Conservation (phyloP, 108 stramenopile species). For the Epipyxis sp. region DNA sequence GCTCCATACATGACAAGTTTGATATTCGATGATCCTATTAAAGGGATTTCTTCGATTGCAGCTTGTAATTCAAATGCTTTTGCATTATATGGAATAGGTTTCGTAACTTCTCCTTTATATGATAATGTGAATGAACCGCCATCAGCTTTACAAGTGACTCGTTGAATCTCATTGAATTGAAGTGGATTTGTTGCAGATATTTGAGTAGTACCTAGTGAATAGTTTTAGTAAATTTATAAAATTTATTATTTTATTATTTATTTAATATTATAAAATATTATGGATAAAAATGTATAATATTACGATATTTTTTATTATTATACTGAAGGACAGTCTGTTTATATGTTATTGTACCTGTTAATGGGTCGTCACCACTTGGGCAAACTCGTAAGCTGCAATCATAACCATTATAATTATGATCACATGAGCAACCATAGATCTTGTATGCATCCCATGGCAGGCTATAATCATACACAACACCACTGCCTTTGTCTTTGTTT, state of each 20-base stretch:
- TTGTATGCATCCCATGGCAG: conserved; percentile 66
- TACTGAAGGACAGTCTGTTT: background rate
- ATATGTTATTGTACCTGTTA: conserved; percentile 43
- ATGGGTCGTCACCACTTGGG: conserved; percentile 68
- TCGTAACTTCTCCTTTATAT: conserved; percentile 68
- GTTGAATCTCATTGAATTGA: conserved; percentile 60
- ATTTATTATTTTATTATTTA: too few species aligned
- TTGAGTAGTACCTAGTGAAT: too few species aligned
- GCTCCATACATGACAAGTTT: conserved; percentile 32
- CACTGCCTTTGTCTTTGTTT: conserved; percentile 55
- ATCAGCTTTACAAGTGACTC: conserved; percentile 61
- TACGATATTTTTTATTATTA: too few species aligned
- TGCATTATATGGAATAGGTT: conserved; percentile 56
- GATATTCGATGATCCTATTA: conserved; percentile 43
- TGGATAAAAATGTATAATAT: too few species aligned
- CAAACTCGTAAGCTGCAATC: conserved; percentile 64
- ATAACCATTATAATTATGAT: conserved; percentile 62
- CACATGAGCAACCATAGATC: conserved; percentile 69
- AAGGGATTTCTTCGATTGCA: conserved; percentile 61
- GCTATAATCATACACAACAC: conserved; percentile 49
- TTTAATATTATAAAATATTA: too few species aligned
- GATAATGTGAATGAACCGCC: conserved; percentile 64
- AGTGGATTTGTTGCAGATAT: conserved; percentile 21
- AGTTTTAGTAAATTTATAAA: too few species aligned
- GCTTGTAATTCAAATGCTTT: conserved; percentile 58